Evolutionary conservation across 345 rosid species (phyloP).

Genomic region (Punica granatum): DNA sequence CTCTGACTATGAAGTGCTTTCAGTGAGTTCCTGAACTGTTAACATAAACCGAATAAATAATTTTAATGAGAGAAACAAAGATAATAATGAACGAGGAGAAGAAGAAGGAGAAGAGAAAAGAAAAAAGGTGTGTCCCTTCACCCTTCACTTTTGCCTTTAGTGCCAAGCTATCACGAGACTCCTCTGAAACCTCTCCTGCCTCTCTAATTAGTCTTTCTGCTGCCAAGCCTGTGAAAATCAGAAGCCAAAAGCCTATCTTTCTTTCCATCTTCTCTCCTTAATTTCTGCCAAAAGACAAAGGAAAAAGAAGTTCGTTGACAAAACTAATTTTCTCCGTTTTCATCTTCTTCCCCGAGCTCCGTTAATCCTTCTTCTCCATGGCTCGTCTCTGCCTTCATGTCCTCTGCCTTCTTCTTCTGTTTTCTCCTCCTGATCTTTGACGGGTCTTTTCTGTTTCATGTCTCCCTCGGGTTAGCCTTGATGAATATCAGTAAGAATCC

Average conservation of each 20-base stretch:
- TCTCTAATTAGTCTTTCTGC: slow-evolving; percentile 54
- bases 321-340: slow-evolving; percentile 10
- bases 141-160: too few relatives aligned
- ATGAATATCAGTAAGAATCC: slow-evolving; percentile 54
- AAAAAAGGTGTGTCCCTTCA: slow-evolving; percentile 6
- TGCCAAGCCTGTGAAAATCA: slow-evolving; percentile 37
- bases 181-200: slow-evolving; percentile 56
- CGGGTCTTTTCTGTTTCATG: slow-evolving; percentile 7
- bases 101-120: not conserved
- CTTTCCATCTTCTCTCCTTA: slow-evolving; percentile 12
- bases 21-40: too few relatives aligned
- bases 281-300: slow-evolving; percentile 14
- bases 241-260: too few relatives aligned
- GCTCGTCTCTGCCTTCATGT: not conserved
- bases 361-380: not conserved
- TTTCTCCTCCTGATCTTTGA: not conserved
- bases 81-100: not conserved
- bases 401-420: not conserved
- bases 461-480: slow-evolving; percentile 17
- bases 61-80: not conserved
- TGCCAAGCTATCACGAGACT: slow-evolving; percentile 78
- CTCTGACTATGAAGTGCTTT: too few relatives aligned
- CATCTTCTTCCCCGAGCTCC: slow-evolving; percentile 4
- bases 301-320: slow-evolving; percentile 7
- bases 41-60: not conserved